These are phyloP conservation scores for Pyrenochaeta sp. DNA, from an alignment of 2,329 filamentous ascomycete species.

Conservation along the genomic window DNA sequence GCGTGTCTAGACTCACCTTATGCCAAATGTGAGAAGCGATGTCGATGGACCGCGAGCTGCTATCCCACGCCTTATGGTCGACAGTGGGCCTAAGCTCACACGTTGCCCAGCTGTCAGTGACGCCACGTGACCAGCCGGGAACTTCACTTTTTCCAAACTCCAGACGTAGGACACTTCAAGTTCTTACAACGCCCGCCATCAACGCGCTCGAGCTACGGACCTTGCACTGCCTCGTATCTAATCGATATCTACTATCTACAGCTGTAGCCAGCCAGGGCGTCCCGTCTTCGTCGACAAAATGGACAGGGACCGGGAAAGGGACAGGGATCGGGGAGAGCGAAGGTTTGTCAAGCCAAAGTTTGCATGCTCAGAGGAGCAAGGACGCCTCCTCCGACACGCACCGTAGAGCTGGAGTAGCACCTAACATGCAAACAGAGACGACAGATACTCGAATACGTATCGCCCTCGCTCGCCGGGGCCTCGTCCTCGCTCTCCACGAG, in stretches of 20 bases:
- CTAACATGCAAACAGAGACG: slow-evolving; percentile 39
- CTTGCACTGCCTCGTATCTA: slow-evolving; percentile 2
- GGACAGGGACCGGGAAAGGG: slow-evolving; percentile 53
- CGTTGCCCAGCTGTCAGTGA: not conserved
- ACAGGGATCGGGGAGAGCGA: slow-evolving; percentile 53
- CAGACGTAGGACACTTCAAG: slow-evolving; percentile 13
- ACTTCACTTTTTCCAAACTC: slow-evolving; percentile 39
- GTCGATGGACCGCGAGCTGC: not conserved
- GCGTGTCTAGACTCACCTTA: not conserved
- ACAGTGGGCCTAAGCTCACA: not conserved
- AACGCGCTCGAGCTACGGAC: slow-evolving; percentile 2
- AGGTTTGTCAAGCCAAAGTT: slow-evolving; percentile 50
- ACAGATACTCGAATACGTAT: slow-evolving; percentile 50
- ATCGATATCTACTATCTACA: slow-evolving; percentile 6
- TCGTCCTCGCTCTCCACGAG: slow-evolving; percentile 40
- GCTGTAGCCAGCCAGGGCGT: not conserved
- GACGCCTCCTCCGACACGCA: not conserved
- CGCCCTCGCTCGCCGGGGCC: slow-evolving; percentile 47
- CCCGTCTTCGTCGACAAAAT: slow-evolving; percentile 25
- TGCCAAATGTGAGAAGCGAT: not conserved
- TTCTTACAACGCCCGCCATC: slow-evolving; percentile 9
- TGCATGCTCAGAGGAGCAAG: slow-evolving; percentile 13
- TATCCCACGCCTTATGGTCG: slow-evolving; percentile 1
- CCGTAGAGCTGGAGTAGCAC: not conserved
- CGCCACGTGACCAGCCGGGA: slow-evolving; percentile 28